Base-by-base conservation (phyloP, 768 basidiomycete genomes). In the Suillus clintonianus region DNA sequence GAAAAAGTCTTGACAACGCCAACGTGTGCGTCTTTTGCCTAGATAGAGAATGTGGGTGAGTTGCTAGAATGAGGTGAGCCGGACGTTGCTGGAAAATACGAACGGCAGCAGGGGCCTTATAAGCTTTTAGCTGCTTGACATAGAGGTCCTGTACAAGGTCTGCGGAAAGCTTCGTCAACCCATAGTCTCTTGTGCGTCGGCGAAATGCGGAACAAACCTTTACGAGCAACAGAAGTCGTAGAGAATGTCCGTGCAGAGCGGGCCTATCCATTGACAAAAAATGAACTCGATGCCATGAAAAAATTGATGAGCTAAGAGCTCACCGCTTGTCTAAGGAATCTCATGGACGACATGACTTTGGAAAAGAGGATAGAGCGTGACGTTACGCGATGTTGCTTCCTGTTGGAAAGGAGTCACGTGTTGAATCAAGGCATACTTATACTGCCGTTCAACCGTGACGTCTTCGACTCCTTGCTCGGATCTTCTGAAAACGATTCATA, bases 111-210 rank as follows among this genome's bases (percentile, higher is more conserved):
- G 87, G 80, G 45, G 92, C 83, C 82, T 94, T 97, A 87, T 96
- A 99, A 5, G 85, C 77, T 79, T 92, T 96, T 71, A 99, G 84
- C 81, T 97, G 91, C 72, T 84, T 88, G 69, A 99, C 70, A 80
- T 98, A 99, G 62, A 97, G 76, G 67, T 97, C 95, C 85, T 96
- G 92, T 60, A 98, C 84, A 73, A 96, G 82, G 82, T 97, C 96
- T 97, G 74, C 22, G 22, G 39, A 36, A 56, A 62, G 45, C 13
- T 24, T 22, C 48, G 56, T 69, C 27, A 64, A 60, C 63, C 54
- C 22, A 34, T 51, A 19, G 60, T 34, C 22, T 24, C 32, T 30
- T 19, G 34, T 45, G 43, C 47, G 59, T 72, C 71, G 69, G 73
- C 60, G 70, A 70, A 67, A 72, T 62, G 62, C 72, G 71, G 71